These are phyloP conservation scores for Phytopythium litorale DNA, from an alignment of 352 stramenopile genomes.

Conservation along the genomic window DNA sequence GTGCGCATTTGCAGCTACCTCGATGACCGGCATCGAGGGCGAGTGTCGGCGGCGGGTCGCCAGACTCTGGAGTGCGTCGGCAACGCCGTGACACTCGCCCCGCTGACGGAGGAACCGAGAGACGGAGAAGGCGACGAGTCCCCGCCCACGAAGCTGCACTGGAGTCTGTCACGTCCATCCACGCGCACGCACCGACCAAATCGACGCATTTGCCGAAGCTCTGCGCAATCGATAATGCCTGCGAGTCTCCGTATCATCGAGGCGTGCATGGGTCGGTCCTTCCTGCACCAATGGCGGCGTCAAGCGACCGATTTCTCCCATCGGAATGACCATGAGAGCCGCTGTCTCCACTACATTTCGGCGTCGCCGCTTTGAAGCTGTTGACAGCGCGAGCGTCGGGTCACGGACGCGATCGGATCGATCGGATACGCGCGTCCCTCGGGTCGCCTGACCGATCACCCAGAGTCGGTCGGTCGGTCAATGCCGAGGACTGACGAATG, in stretches of 20 bases:
- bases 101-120: conserved; percentile 20
- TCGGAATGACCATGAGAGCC: too few species aligned
- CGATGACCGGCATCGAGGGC: conserved; percentile 15
- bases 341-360: too few species aligned
- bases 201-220: conserved; percentile 58
- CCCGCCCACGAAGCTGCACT: conserved; percentile 25
- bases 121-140: conserved; percentile 11
- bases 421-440: background rate
- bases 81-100: conserved; percentile 25
- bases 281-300: background rate
- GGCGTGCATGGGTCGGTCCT: too few species aligned
- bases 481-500: background rate
- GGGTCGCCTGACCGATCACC: background rate
- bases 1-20: conserved; percentile 45
- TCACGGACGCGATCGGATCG: background rate
- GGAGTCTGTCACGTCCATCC: conserved; percentile 79
- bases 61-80: conserved; percentile 22
- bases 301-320: background rate
- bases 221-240: conserved; percentile 23
- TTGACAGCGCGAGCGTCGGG: background rate
- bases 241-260: background rate
- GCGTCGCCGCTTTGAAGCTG: background rate
- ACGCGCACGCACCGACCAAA: conserved; percentile 65
- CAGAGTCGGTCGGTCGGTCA: too few species aligned
- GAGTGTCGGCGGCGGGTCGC: conserved; percentile 26